phyloP scores from a whole-genome alignment of 306 rosid species.

The Citrullus mucosospermus region DNA sequence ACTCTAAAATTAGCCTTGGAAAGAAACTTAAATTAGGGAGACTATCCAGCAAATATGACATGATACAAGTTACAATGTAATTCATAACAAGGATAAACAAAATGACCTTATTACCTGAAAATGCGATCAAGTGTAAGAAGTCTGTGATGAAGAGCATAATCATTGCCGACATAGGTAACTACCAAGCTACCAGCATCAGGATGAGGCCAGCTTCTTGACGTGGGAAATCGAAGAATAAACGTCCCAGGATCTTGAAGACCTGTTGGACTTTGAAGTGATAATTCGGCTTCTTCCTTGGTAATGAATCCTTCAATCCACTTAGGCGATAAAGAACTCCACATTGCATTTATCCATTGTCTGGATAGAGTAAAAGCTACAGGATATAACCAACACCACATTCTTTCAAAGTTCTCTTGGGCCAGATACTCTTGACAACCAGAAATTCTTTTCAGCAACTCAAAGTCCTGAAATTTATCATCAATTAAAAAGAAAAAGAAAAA shows the following conservation, averaged over 20 bases:
- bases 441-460: constrained; percentile 66
- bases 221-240: constrained; percentile 81
- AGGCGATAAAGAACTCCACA: constrained; percentile 78
- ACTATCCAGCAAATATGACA: not conserved
- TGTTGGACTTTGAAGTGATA: constrained; percentile 68
- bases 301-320: constrained; percentile 96
- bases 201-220: constrained; percentile 97
- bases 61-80: not conserved
- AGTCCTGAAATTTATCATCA: constrained; percentile 41
- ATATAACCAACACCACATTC: constrained; percentile 94
- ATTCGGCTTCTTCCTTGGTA: constrained; percentile 88
- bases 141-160: constrained; percentile 56
- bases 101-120: constrained; percentile 31
- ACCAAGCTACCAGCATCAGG: constrained; percentile 88
- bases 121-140: constrained; percentile 53
- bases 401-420: constrained; percentile 69
- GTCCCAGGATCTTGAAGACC: constrained; percentile 91
- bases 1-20: not conserved
- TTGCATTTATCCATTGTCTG: constrained; percentile 48
- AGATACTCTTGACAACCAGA: constrained; percentile 66
- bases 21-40: not conserved
- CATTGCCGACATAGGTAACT: constrained; percentile 65
- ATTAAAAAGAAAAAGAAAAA: not conserved
- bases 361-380: constrained; percentile 75
- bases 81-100: not conserved